Evolutionary conservation across 1,284 basidiomycete species (phyloP).

Genomic region (Microbotryomycetes sp.): DNA sequence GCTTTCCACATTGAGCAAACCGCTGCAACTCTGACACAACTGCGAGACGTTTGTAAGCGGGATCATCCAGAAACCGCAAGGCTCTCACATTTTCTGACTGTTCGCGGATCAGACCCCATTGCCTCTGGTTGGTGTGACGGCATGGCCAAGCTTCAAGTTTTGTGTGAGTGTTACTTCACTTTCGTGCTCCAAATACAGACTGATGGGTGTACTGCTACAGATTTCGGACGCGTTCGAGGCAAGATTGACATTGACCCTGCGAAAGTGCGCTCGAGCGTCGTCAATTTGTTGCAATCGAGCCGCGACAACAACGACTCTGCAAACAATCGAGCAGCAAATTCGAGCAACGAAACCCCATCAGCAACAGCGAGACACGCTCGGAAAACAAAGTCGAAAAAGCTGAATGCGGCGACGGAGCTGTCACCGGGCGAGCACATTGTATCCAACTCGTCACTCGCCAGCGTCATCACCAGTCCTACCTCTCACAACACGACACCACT

Average conservation of each 20-base stretch:
- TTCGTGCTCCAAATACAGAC: conserved; percentile 5
- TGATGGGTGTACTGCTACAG: neutral
- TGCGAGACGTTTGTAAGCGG: conserved; percentile 23
- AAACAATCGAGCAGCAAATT: neutral
- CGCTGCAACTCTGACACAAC: conserved; percentile 12
- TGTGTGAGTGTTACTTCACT: conserved; percentile 7
- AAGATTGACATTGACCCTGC: conserved; percentile 28
- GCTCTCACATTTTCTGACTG: too few species aligned
- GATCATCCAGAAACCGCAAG: too few species aligned
- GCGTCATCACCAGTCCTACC: neutral
- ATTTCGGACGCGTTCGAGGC: conserved; percentile 13
- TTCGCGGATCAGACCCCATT: conserved; percentile 30
- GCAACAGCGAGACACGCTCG: neutral
- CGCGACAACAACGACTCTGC: conserved; percentile 9
- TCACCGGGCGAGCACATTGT: neutral
- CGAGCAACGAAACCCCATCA: neutral
- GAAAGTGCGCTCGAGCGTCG: conserved; percentile 24
- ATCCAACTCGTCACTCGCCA: neutral
- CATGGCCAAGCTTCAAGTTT: conserved; percentile 15
- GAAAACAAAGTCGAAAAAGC: neutral
- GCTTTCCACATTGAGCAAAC: conserved; percentile 17
- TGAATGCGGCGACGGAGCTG: neutral
- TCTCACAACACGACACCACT: neutral
- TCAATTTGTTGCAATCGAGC: conserved; percentile 24
- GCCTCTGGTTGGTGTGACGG: conserved; percentile 27